Evolutionary conservation across 1,284 basidiomycete genomes (phyloP).

Genomic region (Irpex sp.): DNA sequence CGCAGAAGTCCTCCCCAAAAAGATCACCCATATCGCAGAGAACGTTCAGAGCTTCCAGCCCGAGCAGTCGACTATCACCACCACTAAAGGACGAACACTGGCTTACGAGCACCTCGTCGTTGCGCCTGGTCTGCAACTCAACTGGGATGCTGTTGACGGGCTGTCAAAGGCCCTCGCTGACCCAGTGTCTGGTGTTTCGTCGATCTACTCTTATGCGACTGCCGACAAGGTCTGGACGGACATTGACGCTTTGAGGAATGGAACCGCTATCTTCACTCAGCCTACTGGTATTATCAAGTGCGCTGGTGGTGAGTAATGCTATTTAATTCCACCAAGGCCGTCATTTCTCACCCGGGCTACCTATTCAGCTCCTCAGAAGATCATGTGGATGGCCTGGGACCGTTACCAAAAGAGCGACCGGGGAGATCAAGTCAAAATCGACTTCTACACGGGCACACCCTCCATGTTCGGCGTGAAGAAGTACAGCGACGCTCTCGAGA

Average conservation of each 20-base stretch:
- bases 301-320: conserved; percentile 69
- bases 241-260: conserved; percentile 71
- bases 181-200: conserved; percentile 79
- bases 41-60: conserved; percentile 80
- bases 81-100: conserved; percentile 67
- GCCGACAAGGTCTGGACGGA: conserved; percentile 87
- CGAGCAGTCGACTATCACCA: conserved; percentile 69
- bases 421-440: conserved; percentile 59
- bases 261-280: conserved; percentile 93
- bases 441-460: conserved; percentile 92
- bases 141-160: conserved; percentile 79
- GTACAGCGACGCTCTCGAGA: conserved; percentile 85
- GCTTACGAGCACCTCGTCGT: conserved; percentile 89
- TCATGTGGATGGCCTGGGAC: conserved; percentile 95
- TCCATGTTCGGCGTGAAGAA: conserved; percentile 92
- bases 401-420: conserved; percentile 59
- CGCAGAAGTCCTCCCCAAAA: conserved; percentile 64
- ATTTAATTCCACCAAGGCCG: neutral
- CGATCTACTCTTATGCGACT: conserved; percentile 90
- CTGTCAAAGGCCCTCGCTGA: conserved; percentile 77
- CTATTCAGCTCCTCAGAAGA: conserved; percentile 79
- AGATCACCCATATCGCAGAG: conserved; percentile 75
- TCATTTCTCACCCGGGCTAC: neutral
- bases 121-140: conserved; percentile 85
- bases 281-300: conserved; percentile 95